Conservation (phyloP, 2,329 filamentous ascomycete species). For the Tolypocladium album region DNA sequence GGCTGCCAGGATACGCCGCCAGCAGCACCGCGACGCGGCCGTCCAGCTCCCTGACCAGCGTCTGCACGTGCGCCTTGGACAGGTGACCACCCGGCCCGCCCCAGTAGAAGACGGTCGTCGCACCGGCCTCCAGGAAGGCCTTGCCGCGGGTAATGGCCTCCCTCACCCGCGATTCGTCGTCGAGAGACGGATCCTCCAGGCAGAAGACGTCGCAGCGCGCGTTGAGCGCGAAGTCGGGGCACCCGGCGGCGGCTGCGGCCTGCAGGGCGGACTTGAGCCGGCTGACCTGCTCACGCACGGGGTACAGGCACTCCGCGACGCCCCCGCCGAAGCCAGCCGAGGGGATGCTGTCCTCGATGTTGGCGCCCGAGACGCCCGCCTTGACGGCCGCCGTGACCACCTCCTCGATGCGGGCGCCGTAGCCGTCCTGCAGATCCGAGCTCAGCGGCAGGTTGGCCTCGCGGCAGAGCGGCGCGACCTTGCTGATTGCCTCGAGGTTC, state of each 20-base stretch:
- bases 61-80: conserved; percentile 32
- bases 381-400: conserved; percentile 34
- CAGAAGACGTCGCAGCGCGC: conserved; percentile 45
- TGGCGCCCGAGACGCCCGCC: conserved; percentile 43
- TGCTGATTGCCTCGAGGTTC: conserved; percentile 36
- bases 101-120: conserved; percentile 51
- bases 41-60: conserved; percentile 34
- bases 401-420: conserved; percentile 33
- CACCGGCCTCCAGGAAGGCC: conserved; percentile 46
- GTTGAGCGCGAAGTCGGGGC: conserved; percentile 45
- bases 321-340: conserved; percentile 21
- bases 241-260: conserved; percentile 32
- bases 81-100: conserved; percentile 34
- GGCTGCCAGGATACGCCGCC: conserved; percentile 20
- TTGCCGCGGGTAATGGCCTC: conserved; percentile 43
- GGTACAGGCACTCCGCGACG: conserved; percentile 19
- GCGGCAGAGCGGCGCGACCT: conserved; percentile 31
- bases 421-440: conserved; percentile 52
- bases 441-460: conserved; percentile 36
- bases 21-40: conserved; percentile 39
- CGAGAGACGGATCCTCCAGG: conserved; percentile 15
- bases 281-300: conserved; percentile 32
- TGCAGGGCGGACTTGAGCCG: conserved; percentile 32
- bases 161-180: conserved; percentile 24
- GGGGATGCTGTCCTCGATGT: conserved; percentile 43